phyloP scores from a whole-genome alignment of 441 rosid genomes.

The Viola pubescens region DNA sequence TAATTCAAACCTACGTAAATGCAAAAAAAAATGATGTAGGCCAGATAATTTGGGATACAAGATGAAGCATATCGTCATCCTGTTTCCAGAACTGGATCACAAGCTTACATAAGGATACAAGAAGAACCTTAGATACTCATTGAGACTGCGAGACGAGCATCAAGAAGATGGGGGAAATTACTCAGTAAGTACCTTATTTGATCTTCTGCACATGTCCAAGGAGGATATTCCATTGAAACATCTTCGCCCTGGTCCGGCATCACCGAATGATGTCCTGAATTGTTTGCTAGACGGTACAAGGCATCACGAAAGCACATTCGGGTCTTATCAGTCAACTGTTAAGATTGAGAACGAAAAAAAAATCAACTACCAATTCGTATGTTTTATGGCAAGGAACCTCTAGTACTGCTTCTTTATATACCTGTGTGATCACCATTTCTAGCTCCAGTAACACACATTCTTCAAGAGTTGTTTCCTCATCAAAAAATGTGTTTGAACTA shows the following conservation, averaged over 20 bases:
- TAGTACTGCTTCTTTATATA: slow-evolving; percentile 15
- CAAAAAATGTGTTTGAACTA: slow-evolving; percentile 12
- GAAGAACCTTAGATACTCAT: background rate
- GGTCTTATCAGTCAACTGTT: slow-evolving; percentile 51
- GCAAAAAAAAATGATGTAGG: no score
- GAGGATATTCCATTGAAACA: slow-evolving; percentile 7
- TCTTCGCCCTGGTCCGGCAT: slow-evolving; percentile 7
- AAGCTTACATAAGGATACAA: background rate
- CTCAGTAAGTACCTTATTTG: slow-evolving; percentile 25
- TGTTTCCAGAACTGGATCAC: background rate
- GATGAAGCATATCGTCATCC: background rate
- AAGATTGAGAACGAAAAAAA: slow-evolving; percentile 8
- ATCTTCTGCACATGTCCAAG: slow-evolving; percentile 18
- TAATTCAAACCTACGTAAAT: background rate
- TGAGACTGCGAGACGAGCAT: background rate
- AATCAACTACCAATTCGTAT: background rate
- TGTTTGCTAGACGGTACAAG: slow-evolving; percentile 76
- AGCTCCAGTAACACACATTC: slow-evolving; percentile 62
- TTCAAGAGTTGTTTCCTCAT: slow-evolving; percentile 40
- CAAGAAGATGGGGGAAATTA: background rate
- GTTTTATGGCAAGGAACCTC: background rate
- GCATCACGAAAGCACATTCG: slow-evolving; percentile 80
- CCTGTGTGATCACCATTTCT: slow-evolving; percentile 59
- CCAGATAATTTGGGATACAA: no score
- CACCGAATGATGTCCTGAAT: slow-evolving; percentile 29